Percentiles rank a stretch among this genome's conserved stretches.
These are phyloP conservation scores for Colletotrichum tamarilloi DNA, from an alignment of 2,329 filamentous ascomycete genomes.

Conservation along the genomic window DNA sequence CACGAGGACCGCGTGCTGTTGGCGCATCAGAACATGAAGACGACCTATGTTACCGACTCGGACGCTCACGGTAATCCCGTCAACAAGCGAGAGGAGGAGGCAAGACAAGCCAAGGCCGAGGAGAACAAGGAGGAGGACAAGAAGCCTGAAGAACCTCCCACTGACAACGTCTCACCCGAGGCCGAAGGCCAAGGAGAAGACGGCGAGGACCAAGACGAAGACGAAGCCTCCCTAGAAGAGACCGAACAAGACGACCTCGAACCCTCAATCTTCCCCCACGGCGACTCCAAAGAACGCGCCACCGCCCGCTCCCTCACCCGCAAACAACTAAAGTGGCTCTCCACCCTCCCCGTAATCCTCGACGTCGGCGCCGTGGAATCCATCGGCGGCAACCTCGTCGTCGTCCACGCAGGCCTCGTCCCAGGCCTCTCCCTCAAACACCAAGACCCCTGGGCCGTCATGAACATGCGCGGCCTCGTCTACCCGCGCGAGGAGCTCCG, in stretches of 20 bases:
- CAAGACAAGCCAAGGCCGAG: background rate
- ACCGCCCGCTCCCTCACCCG: constrained; percentile 63
- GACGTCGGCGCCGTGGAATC: constrained; percentile 71
- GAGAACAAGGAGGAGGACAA: background rate
- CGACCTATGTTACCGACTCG: constrained; percentile 44
- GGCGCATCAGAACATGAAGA: constrained; percentile 58
- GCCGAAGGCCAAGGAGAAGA: constrained; percentile 28
- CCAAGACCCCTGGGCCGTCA: constrained; percentile 83
- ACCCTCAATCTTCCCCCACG: constrained; percentile 43
- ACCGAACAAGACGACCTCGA: constrained; percentile 33
- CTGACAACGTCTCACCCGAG: constrained; percentile 40
- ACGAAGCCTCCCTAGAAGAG: constrained; percentile 12
- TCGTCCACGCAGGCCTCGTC: constrained; percentile 88
- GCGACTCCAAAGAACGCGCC: constrained; percentile 59
- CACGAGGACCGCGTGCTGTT: constrained; percentile 90
- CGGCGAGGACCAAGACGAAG: constrained; percentile 41
- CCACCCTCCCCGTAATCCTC: constrained; percentile 81
- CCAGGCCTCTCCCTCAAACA: constrained; percentile 76
- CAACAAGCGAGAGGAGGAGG: constrained; percentile 41
- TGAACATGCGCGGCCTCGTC: constrained; percentile 91
- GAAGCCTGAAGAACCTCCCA: constrained; percentile 37
- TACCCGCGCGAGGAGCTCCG: constrained; percentile 56
- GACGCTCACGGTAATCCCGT: constrained; percentile 37
- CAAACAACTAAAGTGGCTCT: constrained; percentile 76
- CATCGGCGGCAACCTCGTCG: constrained; percentile 62